Evolutionary conservation across 1,139 yeast genomes (phyloP), one percentile per base, ranked within the genome.

Genomic region (Hemisphaericaspora subhashii): DNA sequence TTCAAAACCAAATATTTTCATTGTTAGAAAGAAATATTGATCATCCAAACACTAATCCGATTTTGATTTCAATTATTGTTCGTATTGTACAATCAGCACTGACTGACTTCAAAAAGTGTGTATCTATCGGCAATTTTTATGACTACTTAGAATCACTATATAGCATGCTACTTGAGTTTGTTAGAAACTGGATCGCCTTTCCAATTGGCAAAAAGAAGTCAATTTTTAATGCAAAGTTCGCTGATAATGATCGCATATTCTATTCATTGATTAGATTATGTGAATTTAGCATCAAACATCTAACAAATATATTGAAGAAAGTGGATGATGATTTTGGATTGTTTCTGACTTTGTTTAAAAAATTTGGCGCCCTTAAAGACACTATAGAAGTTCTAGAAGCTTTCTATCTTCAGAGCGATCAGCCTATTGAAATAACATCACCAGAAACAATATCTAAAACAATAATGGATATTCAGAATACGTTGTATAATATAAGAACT

Each of bases 181-280:
- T 53, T 6, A 47, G 47, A 13, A 33, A 45, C 0, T 69, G 74
- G 74, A 41, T 68, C 2, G 52, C 62, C 0, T 57, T 61, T 35
- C 46, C 49, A 2, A 28, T 35, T 11, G 53, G n/a, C 7, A 24
- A 52, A 5, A 16, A 34, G 5, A 45, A 44, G 14, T 43, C 53
- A 44, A 53, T 67, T 4, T 68, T 55, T 46, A 64, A 64, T 44
- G 55, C 66, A 2, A 46, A 60, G 12, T 53, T 55, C 21, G 53
- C 57, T 2, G 72, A 72, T 3, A 68, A 68, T 45, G 49, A 52
- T 3, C 57, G 51, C 11, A 45, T 69, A 9, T 68, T 69, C 39
- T 47, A 49, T 6, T 72, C 60, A 1, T 32, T 56, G 1, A 16
- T 40, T 5, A 44, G 41, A 33, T 40, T 55, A 23, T 33, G 52